A percentile compares a stretch with the other conserved stretches of the same genome.
Conservation (phyloP, 805 yeast species). For the Teunomyces aglyptinius region DNA sequence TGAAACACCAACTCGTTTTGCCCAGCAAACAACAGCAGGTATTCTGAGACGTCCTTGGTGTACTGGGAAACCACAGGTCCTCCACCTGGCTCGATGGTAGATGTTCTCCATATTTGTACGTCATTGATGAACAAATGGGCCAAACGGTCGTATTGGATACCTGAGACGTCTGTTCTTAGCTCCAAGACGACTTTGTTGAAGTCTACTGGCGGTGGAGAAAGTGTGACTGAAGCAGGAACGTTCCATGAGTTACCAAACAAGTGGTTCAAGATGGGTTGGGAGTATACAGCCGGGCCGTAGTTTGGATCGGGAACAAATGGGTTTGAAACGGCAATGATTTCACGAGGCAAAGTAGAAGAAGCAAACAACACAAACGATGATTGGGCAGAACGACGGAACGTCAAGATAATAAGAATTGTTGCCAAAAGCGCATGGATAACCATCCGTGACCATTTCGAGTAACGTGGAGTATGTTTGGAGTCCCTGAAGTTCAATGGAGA, state of each 20-base stretch:
- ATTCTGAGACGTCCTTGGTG: conserved; percentile 65
- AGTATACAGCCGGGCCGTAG: conserved; percentile 36
- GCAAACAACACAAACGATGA: not conserved
- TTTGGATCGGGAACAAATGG: conserved; percentile 13
- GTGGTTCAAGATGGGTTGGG: conserved; percentile 41
- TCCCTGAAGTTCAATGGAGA: too few species aligned
- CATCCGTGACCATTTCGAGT: not conserved
- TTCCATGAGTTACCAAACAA: conserved; percentile 65
- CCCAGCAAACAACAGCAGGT: conserved; percentile 47
- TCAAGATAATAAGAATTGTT: not conserved
- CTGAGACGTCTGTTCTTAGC: conserved; percentile 51
- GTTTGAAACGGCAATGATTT: conserved; percentile 17
- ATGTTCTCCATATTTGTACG: conserved; percentile 78
- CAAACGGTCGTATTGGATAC: conserved; percentile 64
- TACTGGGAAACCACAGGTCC: conserved; percentile 43
- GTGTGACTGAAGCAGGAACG: conserved; percentile 42
- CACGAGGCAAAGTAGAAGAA: conserved; percentile 1
- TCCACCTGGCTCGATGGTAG: conserved; percentile 64
- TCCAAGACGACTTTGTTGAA: conserved; percentile 56
- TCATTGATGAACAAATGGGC: conserved; percentile 63
- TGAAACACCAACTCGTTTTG: conserved; percentile 49
- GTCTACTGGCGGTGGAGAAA: conserved; percentile 41
- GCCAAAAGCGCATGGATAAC: not conserved
- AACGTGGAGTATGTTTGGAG: not conserved
- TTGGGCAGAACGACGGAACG: not conserved